Evolutionary conservation across 768 basidiomycete species (phyloP), one percentile per base, ranked within the genome.

Genomic region (Pulveroboletus sp.): DNA sequence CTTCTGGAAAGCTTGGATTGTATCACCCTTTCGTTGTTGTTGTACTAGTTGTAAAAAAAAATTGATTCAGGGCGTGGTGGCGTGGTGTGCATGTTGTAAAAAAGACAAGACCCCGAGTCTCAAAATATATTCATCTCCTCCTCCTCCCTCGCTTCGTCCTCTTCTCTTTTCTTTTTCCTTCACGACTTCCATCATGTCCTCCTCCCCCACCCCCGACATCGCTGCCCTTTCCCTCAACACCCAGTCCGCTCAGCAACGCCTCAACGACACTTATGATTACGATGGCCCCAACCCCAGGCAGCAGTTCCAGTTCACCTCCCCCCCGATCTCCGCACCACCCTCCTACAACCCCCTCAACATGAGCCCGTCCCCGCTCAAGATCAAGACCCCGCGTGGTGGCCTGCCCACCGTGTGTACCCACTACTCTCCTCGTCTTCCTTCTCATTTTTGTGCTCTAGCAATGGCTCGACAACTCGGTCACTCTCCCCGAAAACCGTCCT

Each of bases 231-330:
- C 87, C 61, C 81, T 90, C 69, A 78, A 78, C 70, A 74, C 79
- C 40, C 72, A 72, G 62, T 64, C 73, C 54, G 74, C 80, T 53
- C 83, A 81, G 71, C 85, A 80, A 84, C 87, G 86, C 79, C 81
- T 85, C 77, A 81, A 90, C 75, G 88, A 91, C 69, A 71, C 75
- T 84, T 88, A 88, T 72, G 86, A 90, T 76, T 89, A 85, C 73
- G 87, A 91, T 65, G 79, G 76, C 70, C 73, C 71, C 69, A 73
- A 72, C 47, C 63, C 58, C 57, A 81, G 85, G 70, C 70, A 75
- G 55, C 82, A 74, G 59, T 89, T 83, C 72, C 86, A 85, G 65
- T 90, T 84, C 68, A 84, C 89, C 62, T 79, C 65, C 66, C 79
- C 67, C 59, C 74, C 68, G 76, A 80, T 75, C 73, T 78, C 70